Percentiles rank a stretch among this genome's conserved stretches.
These are phyloP conservation scores for Microdochium bolleyi DNA, from an alignment of 2,329 filamentous ascomycete species.

Conservation along the genomic window DNA sequence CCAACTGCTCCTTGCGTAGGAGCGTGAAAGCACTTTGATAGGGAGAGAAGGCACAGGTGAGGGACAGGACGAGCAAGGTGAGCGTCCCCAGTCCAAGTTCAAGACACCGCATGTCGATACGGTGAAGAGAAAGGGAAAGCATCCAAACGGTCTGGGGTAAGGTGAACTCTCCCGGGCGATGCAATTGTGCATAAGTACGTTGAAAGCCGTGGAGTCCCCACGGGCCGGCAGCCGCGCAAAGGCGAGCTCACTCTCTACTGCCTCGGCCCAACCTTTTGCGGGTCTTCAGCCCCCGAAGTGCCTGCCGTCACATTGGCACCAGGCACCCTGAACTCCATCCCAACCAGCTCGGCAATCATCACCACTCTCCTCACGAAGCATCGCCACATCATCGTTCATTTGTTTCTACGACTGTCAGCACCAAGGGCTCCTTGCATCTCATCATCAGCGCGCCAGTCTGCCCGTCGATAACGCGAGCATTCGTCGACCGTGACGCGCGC, in stretches of 20 bases:
- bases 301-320: not conserved
- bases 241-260: too few relatives aligned
- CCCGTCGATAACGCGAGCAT: not conserved
- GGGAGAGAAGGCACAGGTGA: too few relatives aligned
- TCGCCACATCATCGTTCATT: not conserved
- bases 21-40: too few relatives aligned
- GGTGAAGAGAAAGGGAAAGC: too few relatives aligned
- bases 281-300: not conserved
- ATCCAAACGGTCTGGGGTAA: too few relatives aligned
- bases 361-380: not conserved
- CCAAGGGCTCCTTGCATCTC: not conserved
- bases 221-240: too few relatives aligned
- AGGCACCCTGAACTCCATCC: not conserved
- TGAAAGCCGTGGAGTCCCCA: not conserved
- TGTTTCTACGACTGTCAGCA: not conserved
- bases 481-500: not conserved
- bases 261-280: constrained; percentile 2
- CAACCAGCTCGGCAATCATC: not conserved
- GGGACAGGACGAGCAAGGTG: too few relatives aligned
- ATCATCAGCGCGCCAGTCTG: not conserved
- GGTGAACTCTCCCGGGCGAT: too few relatives aligned
- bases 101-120: too few relatives aligned
- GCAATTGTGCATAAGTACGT: not conserved
- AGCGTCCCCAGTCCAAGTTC: too few relatives aligned
- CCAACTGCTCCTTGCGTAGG: too few relatives aligned